Evolutionary conservation across 371 early-diverging fungal species (phyloP), one percentile per base, ranked within the genome.

Genomic region (Rhizopus delemar): DNA sequence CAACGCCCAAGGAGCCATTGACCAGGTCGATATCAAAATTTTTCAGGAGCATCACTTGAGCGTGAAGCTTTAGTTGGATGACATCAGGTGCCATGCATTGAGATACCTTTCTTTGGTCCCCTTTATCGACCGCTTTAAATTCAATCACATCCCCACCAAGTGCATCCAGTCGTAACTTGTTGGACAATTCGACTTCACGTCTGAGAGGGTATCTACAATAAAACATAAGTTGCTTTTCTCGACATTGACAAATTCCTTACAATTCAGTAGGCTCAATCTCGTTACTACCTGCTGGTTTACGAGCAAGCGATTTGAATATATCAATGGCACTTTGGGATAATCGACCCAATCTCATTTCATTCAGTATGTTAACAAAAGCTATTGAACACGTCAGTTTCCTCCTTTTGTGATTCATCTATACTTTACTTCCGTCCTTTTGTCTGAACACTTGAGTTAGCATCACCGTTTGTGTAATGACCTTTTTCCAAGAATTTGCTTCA

Each of bases 31-130:
- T 41, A 5, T 78, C 80, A 65, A 89, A 61, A 63, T 97, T 97
- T 56, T 90, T 90, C 22, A 93, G 64, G 48, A 97, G 77, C 87
- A 97, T 90, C 4, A 97, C 97, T 60, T 95, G 96, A 3, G 96
- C 93, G 45, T 86, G 75, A 13, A 69, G 39, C 66, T 92, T 93
- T 28, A 97, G 74, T 16, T 82, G 78, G 5, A 97, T 74, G 6
- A 61, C 59, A 3, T 73, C 63, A 0, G 90, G 86, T 0, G 90
- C 86, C 50, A 84, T 75, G 49, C 85, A 85, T 1, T 56, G 45
- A 12, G 81, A 74, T 36, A 90, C 66, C 36, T 75, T 78, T 5
- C 59, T 51, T 11, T 64, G 15, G 55, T 68, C 46, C 63, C 89
- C 89, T 9, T 60, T 46, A 38, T 82, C 73, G 31, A 51, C 57